Conservation (phyloP, 2,329 filamentous ascomycete species). For the Fusarium marasasianum region DNA sequence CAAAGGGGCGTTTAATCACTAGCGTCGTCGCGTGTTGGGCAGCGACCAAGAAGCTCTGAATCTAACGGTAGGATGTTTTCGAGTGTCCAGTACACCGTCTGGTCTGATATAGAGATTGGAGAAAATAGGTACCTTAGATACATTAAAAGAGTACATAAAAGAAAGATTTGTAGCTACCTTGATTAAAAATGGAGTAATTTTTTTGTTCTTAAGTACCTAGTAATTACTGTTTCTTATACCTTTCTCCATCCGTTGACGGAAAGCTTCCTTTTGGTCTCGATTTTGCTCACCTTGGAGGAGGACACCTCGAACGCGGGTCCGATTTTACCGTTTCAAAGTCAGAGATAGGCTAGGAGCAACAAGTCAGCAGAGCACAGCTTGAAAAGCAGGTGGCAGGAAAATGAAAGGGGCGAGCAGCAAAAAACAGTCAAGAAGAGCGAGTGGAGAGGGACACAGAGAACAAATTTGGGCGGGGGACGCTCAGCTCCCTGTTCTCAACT, state of each 20-base stretch:
- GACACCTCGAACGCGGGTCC: conserved; percentile 9
- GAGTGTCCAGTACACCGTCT: background rate
- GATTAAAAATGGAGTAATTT: background rate
- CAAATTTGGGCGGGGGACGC: conserved; percentile 43
- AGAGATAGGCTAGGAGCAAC: background rate
- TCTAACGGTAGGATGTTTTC: background rate
- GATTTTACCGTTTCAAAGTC: background rate
- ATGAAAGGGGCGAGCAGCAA: conserved; percentile 10
- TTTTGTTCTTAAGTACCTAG: background rate
- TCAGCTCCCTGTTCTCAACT: conserved; percentile 44
- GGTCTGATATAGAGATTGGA: background rate
- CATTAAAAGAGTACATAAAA: background rate
- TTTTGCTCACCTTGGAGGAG: background rate
- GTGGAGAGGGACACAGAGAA: conserved; percentile 40
- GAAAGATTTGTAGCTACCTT: too few relatives aligned
- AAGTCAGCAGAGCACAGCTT: conserved; percentile 15
- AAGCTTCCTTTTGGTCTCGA: background rate
- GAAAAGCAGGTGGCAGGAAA: conserved; percentile 34
- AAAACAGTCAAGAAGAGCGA: conserved; percentile 41
- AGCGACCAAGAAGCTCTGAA: conserved; percentile 23
- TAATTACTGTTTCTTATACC: background rate
- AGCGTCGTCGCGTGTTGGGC: conserved; percentile 33
- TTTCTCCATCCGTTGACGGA: background rate
- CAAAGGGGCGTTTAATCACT: conserved; percentile 13
- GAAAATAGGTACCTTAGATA: background rate